Evolutionary conservation across 1,284 basidiomycete genomes (phyloP), one percentile per base, ranked within the genome.

Genomic region (Marasmius fiardii): DNA sequence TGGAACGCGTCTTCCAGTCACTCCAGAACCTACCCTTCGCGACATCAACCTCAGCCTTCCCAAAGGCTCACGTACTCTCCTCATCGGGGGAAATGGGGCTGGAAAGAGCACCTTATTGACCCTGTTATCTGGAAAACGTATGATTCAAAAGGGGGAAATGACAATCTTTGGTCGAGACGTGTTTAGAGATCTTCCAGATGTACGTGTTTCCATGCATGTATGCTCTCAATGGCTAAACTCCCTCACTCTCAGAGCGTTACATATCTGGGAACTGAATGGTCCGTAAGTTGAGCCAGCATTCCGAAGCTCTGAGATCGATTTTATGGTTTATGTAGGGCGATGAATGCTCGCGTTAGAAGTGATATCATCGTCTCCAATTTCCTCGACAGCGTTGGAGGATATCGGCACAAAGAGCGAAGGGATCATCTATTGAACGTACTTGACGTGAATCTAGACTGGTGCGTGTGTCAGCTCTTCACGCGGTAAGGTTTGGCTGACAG

Each of bases 51-150:
- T 58, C 21, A 23, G 18, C 20, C 51, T 60, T 21, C 51, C 44
- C 2, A 49, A 37, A 20, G 56, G 59, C 2, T 58, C 59, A 2
- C 33, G 54, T 5, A 58, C 57, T 6, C 47, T 60, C 23, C 48
- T 60, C 21, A 51, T 60, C 16, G 59, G 59, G 21, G 59, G 57
- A 0, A 60, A 60, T 33, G 59, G 59, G 89, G 93, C 93, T 49
- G 96, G 96, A 21, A 99, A 99, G 72, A 96, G 94, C 24, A 99
- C 96, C 1, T 76, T 99, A 16, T 80, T 99, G 16, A 91, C 97
- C 63, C 90, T 99, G 57, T 80, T 98, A 4, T 96, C 97, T 0
- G 96, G 96, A 4, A 99, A 98, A 72, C 80, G 89, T 18, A 81
- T 98, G 61, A 83, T 93, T 41, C 80, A 77, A 52, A 82, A 76